Percentiles rank a stretch among this genome's conserved stretches.
Evolutionary conservation across 768 basidiomycete genomes (phyloP).

Genomic region (Boletus sp.): DNA sequence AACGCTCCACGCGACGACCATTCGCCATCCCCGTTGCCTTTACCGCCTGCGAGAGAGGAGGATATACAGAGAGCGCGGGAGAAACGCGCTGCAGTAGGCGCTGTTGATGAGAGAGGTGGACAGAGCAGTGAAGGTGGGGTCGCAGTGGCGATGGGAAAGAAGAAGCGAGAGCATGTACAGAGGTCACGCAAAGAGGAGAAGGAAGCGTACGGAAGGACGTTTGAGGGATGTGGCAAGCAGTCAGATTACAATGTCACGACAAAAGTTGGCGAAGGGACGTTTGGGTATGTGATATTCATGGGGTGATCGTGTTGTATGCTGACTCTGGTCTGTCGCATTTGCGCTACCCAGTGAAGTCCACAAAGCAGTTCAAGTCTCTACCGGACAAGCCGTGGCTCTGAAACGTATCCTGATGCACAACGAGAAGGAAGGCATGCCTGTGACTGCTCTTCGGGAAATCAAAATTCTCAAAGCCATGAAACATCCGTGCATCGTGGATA

Average conservation of each 20-base stretch:
- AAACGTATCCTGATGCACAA: constrained; percentile 97
- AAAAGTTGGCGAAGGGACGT: constrained; percentile 95
- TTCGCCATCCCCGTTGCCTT: constrained; percentile 43
- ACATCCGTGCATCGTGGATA: constrained; percentile 83
- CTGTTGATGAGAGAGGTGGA: constrained; percentile 7
- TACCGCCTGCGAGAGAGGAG: constrained; percentile 32
- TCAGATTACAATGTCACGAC: constrained; percentile 77
- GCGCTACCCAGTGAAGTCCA: constrained; percentile 72
- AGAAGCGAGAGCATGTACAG: constrained; percentile 44
- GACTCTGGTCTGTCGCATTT: constrained; percentile 1
- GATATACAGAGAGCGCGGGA: constrained; percentile 27
- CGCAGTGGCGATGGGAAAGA: constrained; percentile 11
- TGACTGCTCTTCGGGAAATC: constrained; percentile 95
- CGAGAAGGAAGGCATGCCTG: constrained; percentile 95
- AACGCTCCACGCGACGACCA: constrained; percentile 45
- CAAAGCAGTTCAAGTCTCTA: constrained; percentile 70
- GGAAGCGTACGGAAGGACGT: constrained; percentile 63
- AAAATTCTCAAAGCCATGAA: constrained; percentile 90
- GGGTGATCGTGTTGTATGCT: constrained; percentile 6
- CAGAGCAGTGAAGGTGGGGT: constrained; percentile 1
- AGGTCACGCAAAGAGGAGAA: constrained; percentile 65
- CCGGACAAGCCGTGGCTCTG: constrained; percentile 70
- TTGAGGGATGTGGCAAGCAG: constrained; percentile 69
- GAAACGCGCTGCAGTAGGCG: constrained; percentile 15
- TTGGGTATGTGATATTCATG: constrained; percentile 64